Conservation (phyloP, 1,284 basidiomycete species). For the Apiotrichum laibachii region DNA sequence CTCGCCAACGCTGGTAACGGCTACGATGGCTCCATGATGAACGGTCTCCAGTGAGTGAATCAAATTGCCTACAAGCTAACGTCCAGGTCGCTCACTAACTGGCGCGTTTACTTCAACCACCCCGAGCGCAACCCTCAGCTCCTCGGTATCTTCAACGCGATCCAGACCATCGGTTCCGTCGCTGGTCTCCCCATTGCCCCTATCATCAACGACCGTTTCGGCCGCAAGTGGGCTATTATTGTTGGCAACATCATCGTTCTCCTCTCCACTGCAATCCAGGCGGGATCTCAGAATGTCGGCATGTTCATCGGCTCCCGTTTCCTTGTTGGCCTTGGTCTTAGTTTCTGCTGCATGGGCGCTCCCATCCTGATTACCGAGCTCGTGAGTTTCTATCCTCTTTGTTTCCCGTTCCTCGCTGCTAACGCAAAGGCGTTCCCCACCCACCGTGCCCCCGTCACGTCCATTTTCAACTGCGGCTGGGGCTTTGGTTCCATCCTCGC, state of each 20-base stretch:
- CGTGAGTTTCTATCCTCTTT: slow-evolving; percentile 15
- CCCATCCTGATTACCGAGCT: slow-evolving; percentile 74
- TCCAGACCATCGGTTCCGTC: slow-evolving; percentile 32
- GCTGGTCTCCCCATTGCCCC: slow-evolving; percentile 31
- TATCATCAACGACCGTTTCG: slow-evolving; percentile 26
- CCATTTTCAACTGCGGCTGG: slow-evolving; percentile 29
- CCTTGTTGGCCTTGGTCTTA: slow-evolving; percentile 64
- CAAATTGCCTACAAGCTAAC: not conserved
- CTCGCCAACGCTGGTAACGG: slow-evolving; percentile 35
- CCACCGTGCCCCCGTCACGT: slow-evolving; percentile 61
- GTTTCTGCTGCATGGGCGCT: slow-evolving; percentile 54
- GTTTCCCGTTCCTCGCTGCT: too few species aligned
- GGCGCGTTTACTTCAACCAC: slow-evolving; percentile 2
- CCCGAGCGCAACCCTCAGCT: not conserved
- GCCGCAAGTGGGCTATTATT: slow-evolving; percentile 47
- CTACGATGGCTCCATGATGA: slow-evolving; percentile 31
- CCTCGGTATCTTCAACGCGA: slow-evolving; percentile 32
- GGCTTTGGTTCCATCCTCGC: slow-evolving; percentile 18
- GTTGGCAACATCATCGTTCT: slow-evolving; percentile 28
- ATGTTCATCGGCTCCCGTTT: slow-evolving; percentile 61
- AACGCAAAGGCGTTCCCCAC: slow-evolving; percentile 59
- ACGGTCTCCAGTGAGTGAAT: slow-evolving; percentile 16
- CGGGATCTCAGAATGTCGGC: slow-evolving; percentile 58
- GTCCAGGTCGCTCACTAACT: not conserved
- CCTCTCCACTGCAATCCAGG: slow-evolving; percentile 37